A percentile compares a stretch with the other conserved stretches of the same genome.
These are phyloP conservation scores for Oehlia diaphana DNA, from an alignment of 192 early-diverging fungal species.

Conservation along the genomic window DNA sequence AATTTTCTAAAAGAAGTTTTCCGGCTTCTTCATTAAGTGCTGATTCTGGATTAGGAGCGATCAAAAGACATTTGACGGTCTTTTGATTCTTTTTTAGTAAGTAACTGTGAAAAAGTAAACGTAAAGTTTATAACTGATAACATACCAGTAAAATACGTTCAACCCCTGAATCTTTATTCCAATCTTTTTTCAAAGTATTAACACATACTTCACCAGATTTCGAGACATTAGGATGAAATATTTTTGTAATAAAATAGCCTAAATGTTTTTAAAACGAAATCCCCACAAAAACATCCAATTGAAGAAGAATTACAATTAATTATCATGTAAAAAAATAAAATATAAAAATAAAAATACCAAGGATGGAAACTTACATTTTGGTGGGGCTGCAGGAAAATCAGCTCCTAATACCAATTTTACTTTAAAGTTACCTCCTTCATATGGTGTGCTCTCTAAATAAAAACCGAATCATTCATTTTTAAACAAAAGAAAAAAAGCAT, in stretches of 20 bases:
- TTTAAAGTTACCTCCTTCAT: slow-evolving; percentile 75
- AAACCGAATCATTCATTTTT: background rate
- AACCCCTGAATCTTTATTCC: slow-evolving; percentile 86
- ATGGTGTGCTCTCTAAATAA: slow-evolving; percentile 75
- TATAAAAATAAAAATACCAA: background rate
- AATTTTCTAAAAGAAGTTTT: slow-evolving; percentile 82
- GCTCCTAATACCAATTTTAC: slow-evolving; percentile 67
- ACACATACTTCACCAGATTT: slow-evolving; percentile 91
- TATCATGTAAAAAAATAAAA: background rate
- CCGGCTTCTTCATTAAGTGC: slow-evolving; percentile 97
- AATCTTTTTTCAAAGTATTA: slow-evolving; percentile 94
- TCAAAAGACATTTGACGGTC: slow-evolving; percentile 94
- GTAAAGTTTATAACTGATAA: slow-evolving; percentile 15
- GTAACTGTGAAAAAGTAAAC: background rate
- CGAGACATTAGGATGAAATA: slow-evolving; percentile 97
- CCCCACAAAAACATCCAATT: background rate
- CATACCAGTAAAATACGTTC: slow-evolving; percentile 79
- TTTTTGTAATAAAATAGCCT: slow-evolving; percentile 88
- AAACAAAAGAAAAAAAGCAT: background rate
- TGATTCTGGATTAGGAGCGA: slow-evolving; percentile 93
- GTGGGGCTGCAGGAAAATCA: slow-evolving; percentile 81
- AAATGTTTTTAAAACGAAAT: background rate
- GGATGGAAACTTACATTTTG: slow-evolving; percentile 65
- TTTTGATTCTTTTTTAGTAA: slow-evolving; percentile 28
- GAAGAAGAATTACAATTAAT: background rate